phyloP scores from a whole-genome alignment of 2,329 filamentous ascomycete genomes.

The Alternaria rosae region DNA sequence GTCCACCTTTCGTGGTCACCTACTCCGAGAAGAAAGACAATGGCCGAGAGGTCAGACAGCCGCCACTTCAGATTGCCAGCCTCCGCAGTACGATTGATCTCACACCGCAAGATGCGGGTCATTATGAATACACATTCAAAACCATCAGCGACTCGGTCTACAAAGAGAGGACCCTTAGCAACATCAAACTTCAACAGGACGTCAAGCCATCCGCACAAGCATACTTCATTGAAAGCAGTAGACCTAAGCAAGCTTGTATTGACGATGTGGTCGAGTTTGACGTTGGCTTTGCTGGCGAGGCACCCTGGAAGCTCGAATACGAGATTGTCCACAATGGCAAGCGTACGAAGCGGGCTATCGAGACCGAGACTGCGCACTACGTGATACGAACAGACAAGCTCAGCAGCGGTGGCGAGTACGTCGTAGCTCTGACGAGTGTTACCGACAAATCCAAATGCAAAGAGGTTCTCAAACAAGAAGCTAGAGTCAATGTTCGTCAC shows the following conservation, averaged over 20 bases:
- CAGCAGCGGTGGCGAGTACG: slow-evolving; percentile 86
- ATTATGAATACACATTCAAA: slow-evolving; percentile 85
- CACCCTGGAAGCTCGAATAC: slow-evolving; percentile 89
- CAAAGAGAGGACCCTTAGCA: slow-evolving; percentile 58
- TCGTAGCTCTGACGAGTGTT: slow-evolving; percentile 82
- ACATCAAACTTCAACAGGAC: slow-evolving; percentile 79
- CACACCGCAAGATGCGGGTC: slow-evolving; percentile 79
- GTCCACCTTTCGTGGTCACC: slow-evolving; percentile 84
- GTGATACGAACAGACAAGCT: slow-evolving; percentile 79
- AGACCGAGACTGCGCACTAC: slow-evolving; percentile 69
- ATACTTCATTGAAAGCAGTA: slow-evolving; percentile 65
- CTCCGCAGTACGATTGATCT: slow-evolving; percentile 86
- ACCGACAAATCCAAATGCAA: slow-evolving; percentile 88
- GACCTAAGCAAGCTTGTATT: slow-evolving; percentile 75
- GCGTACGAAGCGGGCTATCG: slow-evolving; percentile 71
- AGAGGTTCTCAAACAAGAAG: slow-evolving; percentile 82
- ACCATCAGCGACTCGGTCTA: slow-evolving; percentile 86
- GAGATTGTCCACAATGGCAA: slow-evolving; percentile 91
- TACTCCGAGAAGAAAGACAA: slow-evolving; percentile 73
- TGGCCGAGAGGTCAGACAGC: slow-evolving; percentile 61
- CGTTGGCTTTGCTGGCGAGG: slow-evolving; percentile 78
- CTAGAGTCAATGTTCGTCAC: slow-evolving; percentile 84
- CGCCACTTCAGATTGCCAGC: slow-evolving; percentile 64
- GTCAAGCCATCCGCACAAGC: slow-evolving; percentile 93
- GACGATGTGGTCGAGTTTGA: slow-evolving; percentile 80